Evolutionary conservation across 192 early-diverging fungal genomes (phyloP).

Genomic region (Coemansia interrupta): DNA sequence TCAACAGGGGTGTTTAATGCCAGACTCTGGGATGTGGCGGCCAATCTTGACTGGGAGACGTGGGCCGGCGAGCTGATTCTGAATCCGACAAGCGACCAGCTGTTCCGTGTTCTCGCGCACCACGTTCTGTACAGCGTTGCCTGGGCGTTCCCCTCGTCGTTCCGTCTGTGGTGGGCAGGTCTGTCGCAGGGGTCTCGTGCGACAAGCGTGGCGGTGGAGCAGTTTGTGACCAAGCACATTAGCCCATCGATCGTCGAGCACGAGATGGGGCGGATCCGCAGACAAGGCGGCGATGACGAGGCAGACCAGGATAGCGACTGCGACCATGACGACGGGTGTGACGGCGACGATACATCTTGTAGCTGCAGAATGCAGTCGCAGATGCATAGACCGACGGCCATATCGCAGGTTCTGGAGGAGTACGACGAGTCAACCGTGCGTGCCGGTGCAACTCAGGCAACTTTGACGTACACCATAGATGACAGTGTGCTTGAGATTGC

Average conservation of each 20-base stretch:
- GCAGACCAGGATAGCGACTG: not conserved
- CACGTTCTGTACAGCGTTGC: conserved; percentile 22
- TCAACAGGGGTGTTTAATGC: conserved; percentile 1
- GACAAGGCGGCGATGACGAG: conserved; percentile 8
- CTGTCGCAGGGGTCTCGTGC: conserved; percentile 29
- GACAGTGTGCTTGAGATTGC: conserved; percentile 52
- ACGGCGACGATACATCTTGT: not conserved
- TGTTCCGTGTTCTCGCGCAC: conserved; percentile 26
- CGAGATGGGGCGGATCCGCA: conserved; percentile 30
- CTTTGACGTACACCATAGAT: conserved; percentile 39
- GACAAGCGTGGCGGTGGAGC: conserved; percentile 27
- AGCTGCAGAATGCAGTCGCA: not conserved
- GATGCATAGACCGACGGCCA: conserved; percentile 5
- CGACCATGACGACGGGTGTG: not conserved
- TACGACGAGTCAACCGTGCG: conserved; percentile 36
- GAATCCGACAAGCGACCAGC: conserved; percentile 21
- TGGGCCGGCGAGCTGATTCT: conserved; percentile 17
- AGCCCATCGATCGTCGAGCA: conserved; percentile 6
- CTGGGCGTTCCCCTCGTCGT: conserved; percentile 27
- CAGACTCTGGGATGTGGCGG: conserved; percentile 22
- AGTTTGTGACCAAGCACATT: conserved; percentile 24
- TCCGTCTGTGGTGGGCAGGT: conserved; percentile 45
- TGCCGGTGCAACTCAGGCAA: conserved; percentile 18
- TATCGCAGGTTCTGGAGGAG: conserved; percentile 32
- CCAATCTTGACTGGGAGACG: conserved; percentile 25